phyloP scores from a whole-genome alignment of 495 filamentous ascomycete genomes.

The Schizothecium vesticola region DNA sequence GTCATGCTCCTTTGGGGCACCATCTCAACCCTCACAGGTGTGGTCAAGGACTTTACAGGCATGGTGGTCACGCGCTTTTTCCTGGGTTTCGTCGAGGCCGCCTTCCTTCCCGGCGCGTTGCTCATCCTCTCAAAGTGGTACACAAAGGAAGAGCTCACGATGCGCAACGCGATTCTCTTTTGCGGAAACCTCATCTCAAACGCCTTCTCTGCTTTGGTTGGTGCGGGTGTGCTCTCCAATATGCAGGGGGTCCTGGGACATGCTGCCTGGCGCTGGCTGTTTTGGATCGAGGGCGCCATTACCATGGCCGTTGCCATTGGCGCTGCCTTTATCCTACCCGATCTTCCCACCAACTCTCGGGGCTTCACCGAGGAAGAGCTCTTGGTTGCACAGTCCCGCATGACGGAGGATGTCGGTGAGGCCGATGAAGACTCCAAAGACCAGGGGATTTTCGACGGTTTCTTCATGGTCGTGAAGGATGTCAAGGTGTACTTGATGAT shows the following conservation, averaged over 20 bases:
- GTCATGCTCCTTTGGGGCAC: constrained; percentile 66
- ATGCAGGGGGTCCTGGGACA: constrained; percentile 45
- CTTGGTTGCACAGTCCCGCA: constrained; percentile 58
- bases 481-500: constrained; percentile 57
- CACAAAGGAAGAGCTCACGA: constrained; percentile 47
- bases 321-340: constrained; percentile 60
- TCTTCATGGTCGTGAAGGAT: constrained; percentile 65
- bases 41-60: constrained; percentile 52
- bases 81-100: constrained; percentile 55
- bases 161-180: constrained; percentile 56
- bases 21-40: constrained; percentile 57
- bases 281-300: constrained; percentile 62
- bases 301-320: constrained; percentile 40
- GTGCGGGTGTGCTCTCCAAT: constrained; percentile 48
- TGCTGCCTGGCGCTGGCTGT: constrained; percentile 59
- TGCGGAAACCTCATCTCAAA: constrained; percentile 56
- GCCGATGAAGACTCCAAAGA: constrained; percentile 59
- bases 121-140: constrained; percentile 55
- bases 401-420: constrained; percentile 72
- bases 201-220: constrained; percentile 57
- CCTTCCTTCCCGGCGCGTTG: constrained; percentile 41
- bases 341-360: constrained; percentile 64
- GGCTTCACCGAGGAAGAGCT: constrained; percentile 67
- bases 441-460: constrained; percentile 55
- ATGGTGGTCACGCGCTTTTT: constrained; percentile 62